Evolutionary conservation across 257 asterid genomes (phyloP).

Genomic region (Solanum chmielewskii): DNA sequence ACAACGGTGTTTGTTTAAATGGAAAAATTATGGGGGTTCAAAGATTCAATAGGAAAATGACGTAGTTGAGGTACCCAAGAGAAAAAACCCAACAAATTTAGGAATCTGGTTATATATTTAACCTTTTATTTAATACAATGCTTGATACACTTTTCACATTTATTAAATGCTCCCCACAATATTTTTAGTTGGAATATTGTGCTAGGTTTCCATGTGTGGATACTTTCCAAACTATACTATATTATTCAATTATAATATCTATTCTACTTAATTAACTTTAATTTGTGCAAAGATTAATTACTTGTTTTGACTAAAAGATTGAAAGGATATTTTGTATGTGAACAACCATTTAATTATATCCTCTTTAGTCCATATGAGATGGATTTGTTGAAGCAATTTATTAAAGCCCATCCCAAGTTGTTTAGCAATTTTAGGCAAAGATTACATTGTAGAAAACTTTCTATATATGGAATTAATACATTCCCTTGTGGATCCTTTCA

Average conservation of each 20-base stretch:
- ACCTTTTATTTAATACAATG: not conserved
- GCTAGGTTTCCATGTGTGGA: not conserved
- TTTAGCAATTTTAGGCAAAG: not conserved
- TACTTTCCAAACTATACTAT: not conserved
- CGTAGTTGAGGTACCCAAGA: too few species aligned
- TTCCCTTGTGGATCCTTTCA: not conserved
- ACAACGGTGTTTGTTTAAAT: too few species aligned
- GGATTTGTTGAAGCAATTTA: not conserved
- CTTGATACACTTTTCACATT: not conserved
- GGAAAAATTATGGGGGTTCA: too few species aligned
- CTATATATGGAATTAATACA: not conserved
- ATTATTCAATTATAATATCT: not conserved
- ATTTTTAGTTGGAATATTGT: not conserved
- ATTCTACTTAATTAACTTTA: not conserved
- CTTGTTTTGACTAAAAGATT: not conserved
- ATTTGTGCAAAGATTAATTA: not conserved
- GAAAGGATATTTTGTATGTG: not conserved
- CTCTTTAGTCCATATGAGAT: not conserved
- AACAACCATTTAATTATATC: not conserved
- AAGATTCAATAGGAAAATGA: too few species aligned
- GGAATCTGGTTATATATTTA: too few species aligned
- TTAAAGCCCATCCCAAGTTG: not conserved
- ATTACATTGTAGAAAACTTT: not conserved
- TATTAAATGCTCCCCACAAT: not conserved
- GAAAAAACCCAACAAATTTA: too few species aligned